Evolutionary conservation across 2,329 filamentous ascomycete species (phyloP), one percentile per base, ranked within the genome.

Genomic region (Corynespora cassiicola): DNA sequence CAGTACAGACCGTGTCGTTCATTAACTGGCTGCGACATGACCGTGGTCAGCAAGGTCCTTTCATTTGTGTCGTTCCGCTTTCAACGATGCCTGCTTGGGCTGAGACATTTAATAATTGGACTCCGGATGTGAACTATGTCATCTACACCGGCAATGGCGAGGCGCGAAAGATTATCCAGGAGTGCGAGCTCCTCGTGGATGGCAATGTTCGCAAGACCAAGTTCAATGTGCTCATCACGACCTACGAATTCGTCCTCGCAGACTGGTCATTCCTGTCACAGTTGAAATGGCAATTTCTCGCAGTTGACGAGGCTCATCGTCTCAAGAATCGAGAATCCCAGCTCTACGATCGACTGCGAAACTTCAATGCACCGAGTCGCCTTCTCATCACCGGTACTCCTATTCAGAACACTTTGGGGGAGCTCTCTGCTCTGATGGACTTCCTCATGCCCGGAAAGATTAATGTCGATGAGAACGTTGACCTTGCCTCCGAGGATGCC

Each of bases 51-150:
- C 88, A 97, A 68, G 94, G 94, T 0, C 94, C 94, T 0, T 97
- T 96, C 62, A 82, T 99, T 27, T 92, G 97, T 43, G 90, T 97
- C n/a, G 94, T 96, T 6, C 94, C 94, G 18, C 79, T 99, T 16
- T 97, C 92, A 45, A 96, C 95, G 31, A 96, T 99, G 73, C 92
- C 94, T 6, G 90, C 94, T 2, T 99, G 94, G 94, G 94, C 90
- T 29, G 94, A 99, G 61, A 99, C 94, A 0, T 96, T 99, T 70
- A 94, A 96, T 68, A 78, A 87, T 50, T 99, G 94, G 94, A 85
- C 94, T 3, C 94, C 94, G 0, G 92, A 97, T 63, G 72, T 97
- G 47, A 97, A 99, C 69, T 97, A 96, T 68, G 88, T 99, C 41
- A 89, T 96, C 36, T 99, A 99, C 69, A 89, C 92, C 35, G 94